Base-by-base conservation (phyloP, 495 filamentous ascomycete species). In the Aspergillus incahuasiensis region DNA sequence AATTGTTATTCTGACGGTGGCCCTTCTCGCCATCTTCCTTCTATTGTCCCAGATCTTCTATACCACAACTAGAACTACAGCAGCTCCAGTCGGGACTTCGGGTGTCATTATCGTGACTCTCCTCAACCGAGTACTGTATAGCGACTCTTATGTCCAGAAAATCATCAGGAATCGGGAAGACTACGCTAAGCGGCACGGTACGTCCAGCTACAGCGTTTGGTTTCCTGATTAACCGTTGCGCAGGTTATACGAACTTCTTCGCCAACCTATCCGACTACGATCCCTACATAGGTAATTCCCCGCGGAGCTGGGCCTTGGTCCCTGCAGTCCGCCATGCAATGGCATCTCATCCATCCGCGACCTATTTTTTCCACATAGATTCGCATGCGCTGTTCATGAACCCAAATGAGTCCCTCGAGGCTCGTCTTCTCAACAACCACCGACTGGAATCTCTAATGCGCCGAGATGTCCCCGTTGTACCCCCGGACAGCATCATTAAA, bases 401-500 rank as follows among this genome's bases (percentile, higher is more conserved):
- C 69, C 89, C 89, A 0, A 69, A 79, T 24, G 78, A 87, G 56
- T 75, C 80, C 0, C 75, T 97, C 39, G 79, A 86, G 52, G 76
- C 80, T 5, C 84, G 92, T 60, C 70, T 97, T 43, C 81, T 95
- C 68, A 73, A 81, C 16, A 74, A 81, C 28, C 71, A 73, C 56
- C 79, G 71, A 35, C 80, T 99, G 28, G 87, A 92, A 63, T 76
- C 74, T n/a, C 58, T 89, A 53, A 96, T 96, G 89, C 79, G 90
- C 53, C 86, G 86, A 66, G 88, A 96, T 66, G 74, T 84, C 32
- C 85, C 95, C 5, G 82, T 99, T 21, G 95, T 99, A 1, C 95
- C 91, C 9, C 92, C 95, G 0, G 90, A 96, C 62, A 94, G 89
- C 74, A 89, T 99, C 53, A 97, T 99, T 73, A 92, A 88, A 76